These are phyloP conservation scores for Evernia prunastri DNA, from an alignment of 495 filamentous ascomycete genomes.

Conservation along the genomic window DNA sequence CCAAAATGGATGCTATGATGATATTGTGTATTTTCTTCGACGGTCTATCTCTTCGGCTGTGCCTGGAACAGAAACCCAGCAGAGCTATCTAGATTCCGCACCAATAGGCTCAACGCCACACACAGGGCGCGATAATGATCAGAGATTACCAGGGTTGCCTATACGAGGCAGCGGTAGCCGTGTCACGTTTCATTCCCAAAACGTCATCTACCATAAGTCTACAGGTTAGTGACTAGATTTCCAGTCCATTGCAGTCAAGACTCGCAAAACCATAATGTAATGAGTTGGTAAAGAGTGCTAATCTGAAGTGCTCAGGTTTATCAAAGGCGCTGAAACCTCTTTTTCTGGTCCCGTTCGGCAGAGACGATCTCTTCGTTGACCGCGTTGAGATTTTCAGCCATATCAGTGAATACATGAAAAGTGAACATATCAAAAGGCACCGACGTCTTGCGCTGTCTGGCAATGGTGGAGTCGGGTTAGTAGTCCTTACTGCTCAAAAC, in stretches of 20 bases:
- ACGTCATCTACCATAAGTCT: too few relatives aligned
- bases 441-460: constrained; percentile 29
- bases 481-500: not conserved
- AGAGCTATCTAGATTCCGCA: too few relatives aligned
- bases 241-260: not conserved
- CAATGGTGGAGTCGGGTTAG: constrained; percentile 31
- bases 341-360: constrained; percentile 16
- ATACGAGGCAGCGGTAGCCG: too few relatives aligned
- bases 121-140: too few relatives aligned
- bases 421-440: not conserved
- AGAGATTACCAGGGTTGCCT: too few relatives aligned
- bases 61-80: too few relatives aligned
- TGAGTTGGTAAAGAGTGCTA: not conserved
- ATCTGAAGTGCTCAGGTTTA: not conserved
- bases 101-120: too few relatives aligned
- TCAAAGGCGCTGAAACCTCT: constrained; percentile 26
- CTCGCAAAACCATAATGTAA: not conserved
- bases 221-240: too few relatives aligned
- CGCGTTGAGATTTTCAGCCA: not conserved
- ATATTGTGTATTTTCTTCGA: too few relatives aligned
- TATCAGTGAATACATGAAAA: not conserved
- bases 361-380: constrained; percentile 5
- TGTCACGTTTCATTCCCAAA: too few relatives aligned
- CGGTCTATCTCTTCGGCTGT: too few relatives aligned
- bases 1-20: too few relatives aligned